These are phyloP conservation scores for Magnolia kwangsiensis DNA, from an alignment of 164 flowering plant species.

Conservation along the genomic window DNA sequence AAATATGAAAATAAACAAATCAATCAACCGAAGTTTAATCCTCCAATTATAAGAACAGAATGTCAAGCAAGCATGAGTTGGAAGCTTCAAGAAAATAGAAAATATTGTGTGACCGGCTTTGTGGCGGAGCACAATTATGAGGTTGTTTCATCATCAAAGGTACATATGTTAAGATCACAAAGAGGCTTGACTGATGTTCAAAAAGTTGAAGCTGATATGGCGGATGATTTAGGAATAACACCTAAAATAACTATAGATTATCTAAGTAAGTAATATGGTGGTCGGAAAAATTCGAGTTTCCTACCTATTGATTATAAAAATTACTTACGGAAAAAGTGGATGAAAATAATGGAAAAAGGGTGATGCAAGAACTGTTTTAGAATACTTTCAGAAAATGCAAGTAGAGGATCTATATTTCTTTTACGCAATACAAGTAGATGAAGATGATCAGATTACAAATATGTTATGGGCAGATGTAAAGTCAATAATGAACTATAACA, in stretches of 20 bases:
- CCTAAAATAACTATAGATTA: too few relatives aligned
- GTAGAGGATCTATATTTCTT: conserved; percentile 14
- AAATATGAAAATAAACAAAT: neutral
- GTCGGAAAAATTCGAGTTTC: too few relatives aligned
- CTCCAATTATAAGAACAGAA: neutral
- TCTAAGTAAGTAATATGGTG: too few relatives aligned
- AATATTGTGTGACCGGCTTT: neutral
- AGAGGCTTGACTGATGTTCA: too few relatives aligned
- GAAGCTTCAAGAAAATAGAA: neutral
- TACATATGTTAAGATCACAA: too few relatives aligned
- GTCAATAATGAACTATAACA: conserved; percentile 10
- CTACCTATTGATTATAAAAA: neutral
- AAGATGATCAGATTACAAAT: conserved; percentile 10
- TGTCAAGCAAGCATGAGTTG: conserved; percentile 1
- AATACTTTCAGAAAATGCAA: conserved; percentile 10
- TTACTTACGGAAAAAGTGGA: neutral
- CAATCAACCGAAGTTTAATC: neutral
- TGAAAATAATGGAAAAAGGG: neutral
- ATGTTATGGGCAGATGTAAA: conserved; percentile 21
- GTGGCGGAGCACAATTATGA: too few relatives aligned
- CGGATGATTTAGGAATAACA: too few relatives aligned
- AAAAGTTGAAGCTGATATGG: too few relatives aligned
- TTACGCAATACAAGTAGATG: conserved; percentile 15
- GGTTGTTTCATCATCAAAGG: too few relatives aligned
- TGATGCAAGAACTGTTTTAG: neutral